Evolutionary conservation across 305 asterid species (phyloP), one percentile per base, ranked within the genome.

Genomic region (Petunia hybrid): DNA sequence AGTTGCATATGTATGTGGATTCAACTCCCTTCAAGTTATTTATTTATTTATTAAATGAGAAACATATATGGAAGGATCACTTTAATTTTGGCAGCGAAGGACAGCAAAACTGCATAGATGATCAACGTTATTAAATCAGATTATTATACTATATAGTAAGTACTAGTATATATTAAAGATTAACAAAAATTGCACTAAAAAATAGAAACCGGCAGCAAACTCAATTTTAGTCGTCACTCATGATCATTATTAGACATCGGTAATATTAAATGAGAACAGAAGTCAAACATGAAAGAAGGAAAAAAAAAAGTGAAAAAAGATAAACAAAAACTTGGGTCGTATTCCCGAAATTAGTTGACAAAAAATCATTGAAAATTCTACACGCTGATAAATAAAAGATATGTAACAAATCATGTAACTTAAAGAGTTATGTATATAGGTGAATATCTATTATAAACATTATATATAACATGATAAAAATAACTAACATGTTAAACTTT

Each of bases 71-170:
- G 35, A 73, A 9, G 45, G 45, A 70, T 81, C 82, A 80, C 55
- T 88, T 81, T 83, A 80, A 76, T 67, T 9, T 41, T 36, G 74
- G 45, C 46, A 31, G 51, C 84, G 65, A 6, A 64, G 82, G 76
- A 10, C 55, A 68, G 79, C 75, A 84, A 87, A 56, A 87, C 68
- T 84, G 85, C 84, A 56, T 79, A 38, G 88, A 77, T 83, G 80
- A 89, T 85, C 88, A 86, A 60, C 79, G 82, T 73, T 84, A 78
- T 79, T 83, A 84, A 80, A 87, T 81, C n/a, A 71, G 35, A 40
- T 83, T 82, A 76, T n/a, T n/a, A n/a, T n/a, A n/a, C n/a, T n/a
- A n/a, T n/a, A n/a, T n/a, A n/a, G n/a, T n/a, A n/a, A n/a, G n/a
- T n/a, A n/a, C n/a, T 22, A 22, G 31, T 22, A 22, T 22, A 22